Conservation (phyloP, 1,139 yeast genomes). For the Kluyveromyces sp. region DNA sequence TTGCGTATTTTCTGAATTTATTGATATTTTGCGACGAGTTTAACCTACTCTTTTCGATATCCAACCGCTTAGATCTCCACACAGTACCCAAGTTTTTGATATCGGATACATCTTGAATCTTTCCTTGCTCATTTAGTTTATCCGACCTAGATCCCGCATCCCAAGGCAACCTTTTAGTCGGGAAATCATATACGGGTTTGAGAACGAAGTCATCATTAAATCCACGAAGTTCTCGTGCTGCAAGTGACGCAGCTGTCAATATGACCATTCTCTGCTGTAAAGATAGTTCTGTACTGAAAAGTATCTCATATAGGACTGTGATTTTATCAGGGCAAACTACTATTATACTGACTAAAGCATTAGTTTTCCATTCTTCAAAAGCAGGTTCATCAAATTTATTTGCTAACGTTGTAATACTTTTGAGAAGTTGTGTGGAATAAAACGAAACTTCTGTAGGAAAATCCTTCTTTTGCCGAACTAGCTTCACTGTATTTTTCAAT, state of each 20-base stretch:
- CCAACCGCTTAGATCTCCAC: constrained; percentile 31
- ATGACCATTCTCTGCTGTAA: constrained; percentile 57
- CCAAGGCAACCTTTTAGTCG: constrained; percentile 29
- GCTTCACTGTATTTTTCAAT: constrained; percentile 26
- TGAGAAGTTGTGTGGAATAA: constrained; percentile 41
- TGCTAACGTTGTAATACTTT: constrained; percentile 38
- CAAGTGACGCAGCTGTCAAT: constrained; percentile 47
- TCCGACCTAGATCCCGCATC: constrained; percentile 8
- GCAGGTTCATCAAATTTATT: constrained; percentile 42
- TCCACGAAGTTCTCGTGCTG: constrained; percentile 60
- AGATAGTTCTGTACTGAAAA: constrained; percentile 57
- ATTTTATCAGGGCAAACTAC: constrained; percentile 40
- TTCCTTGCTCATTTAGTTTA: constrained; percentile 2
- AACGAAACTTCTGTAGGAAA: constrained; percentile 33
- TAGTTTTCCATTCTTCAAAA: constrained; percentile 53
- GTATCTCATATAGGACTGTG: constrained; percentile 35
- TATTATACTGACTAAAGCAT: constrained; percentile 49
- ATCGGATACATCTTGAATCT: constrained; percentile 10
- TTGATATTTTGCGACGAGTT: constrained; percentile 15
- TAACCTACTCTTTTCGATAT: constrained; percentile 5
- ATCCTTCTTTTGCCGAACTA: constrained; percentile 31
- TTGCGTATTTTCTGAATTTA: constrained; percentile 28
- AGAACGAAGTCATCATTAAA: constrained; percentile 39
- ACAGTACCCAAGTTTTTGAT: constrained; percentile 12
- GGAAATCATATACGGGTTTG: constrained; percentile 31